A percentile compares a stretch with the other conserved stretches of the same genome.
Evolutionary conservation across 1,284 basidiomycete species (phyloP).

Genomic region (Thelephora terrestris): DNA sequence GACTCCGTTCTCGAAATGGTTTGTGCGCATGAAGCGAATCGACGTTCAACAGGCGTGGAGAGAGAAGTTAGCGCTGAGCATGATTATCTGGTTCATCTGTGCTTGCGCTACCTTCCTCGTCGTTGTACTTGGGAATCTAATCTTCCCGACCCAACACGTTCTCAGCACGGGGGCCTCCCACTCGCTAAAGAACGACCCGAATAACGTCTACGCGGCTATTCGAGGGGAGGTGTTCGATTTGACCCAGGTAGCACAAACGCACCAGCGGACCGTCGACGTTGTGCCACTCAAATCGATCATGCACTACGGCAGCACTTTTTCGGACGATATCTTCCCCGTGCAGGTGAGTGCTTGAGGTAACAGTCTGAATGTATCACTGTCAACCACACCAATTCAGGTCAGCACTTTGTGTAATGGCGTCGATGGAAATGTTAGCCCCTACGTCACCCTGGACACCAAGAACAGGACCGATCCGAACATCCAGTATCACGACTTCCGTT

Average conservation of each 20-base stretch:
- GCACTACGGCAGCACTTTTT: conserved; percentile 74
- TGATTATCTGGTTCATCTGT: conserved; percentile 95
- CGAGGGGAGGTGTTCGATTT: conserved; percentile 93
- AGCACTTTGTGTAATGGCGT: conserved; percentile 89
- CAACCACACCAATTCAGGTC: conserved; percentile 40
- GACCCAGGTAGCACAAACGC: conserved; percentile 45
- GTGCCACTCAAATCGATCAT: conserved; percentile 68
- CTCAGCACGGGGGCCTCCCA: conserved; percentile 65
- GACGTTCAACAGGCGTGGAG: conserved; percentile 96
- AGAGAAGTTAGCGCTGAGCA: conserved; percentile 93
- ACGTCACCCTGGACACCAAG: conserved; percentile 67
- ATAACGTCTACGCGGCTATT: conserved; percentile 74
- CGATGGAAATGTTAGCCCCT: conserved; percentile 74
- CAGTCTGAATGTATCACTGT: not conserved
- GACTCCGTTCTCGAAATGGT: conserved; percentile 53
- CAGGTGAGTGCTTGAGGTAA: conserved; percentile 46
- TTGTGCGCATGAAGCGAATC: conserved; percentile 87
- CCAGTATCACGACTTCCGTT: conserved; percentile 95
- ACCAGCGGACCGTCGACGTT: conserved; percentile 63
- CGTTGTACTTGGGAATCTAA: conserved; percentile 77
- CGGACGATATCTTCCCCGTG: conserved; percentile 85
- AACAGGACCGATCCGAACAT: conserved; percentile 78
- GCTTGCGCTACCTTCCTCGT: conserved; percentile 87
- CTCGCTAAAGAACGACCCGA: conserved; percentile 51
- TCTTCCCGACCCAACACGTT: conserved; percentile 93